Evolutionary conservation across 805 yeast species (phyloP).

Genomic region (Kluyveromyces nonfermentans): DNA sequence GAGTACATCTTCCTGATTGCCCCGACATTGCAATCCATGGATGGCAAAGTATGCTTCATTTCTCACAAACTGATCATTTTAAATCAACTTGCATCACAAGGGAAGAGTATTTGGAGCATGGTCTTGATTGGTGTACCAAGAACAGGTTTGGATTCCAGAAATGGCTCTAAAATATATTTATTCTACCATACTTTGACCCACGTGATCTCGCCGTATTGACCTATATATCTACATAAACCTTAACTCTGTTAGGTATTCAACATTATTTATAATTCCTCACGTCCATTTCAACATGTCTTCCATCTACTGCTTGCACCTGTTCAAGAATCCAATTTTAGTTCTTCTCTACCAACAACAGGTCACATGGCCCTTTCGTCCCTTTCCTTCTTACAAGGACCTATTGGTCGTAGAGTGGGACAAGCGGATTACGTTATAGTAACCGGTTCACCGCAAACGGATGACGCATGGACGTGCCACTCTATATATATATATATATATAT

Average conservation of each 20-base stretch:
- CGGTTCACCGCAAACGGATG: background rate
- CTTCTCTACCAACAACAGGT: background rate
- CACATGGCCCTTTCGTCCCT: background rate
- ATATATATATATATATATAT: too few species aligned
- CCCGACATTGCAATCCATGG: conserved; percentile 37
- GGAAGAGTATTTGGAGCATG: conserved; percentile 81
- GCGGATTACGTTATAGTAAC: background rate
- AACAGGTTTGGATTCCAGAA: conserved; percentile 35
- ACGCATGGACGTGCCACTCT: too few species aligned
- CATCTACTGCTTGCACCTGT: too few species aligned
- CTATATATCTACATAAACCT: too few species aligned
- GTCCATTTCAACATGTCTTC: too few species aligned
- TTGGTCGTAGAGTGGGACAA: background rate
- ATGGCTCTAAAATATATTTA: conserved; percentile 26
- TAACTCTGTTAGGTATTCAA: too few species aligned
- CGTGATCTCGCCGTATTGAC: too few species aligned
- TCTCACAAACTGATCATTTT: conserved; percentile 34
- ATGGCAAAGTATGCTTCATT: conserved; percentile 47
- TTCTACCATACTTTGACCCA: too few species aligned
- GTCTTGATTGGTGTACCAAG: conserved; percentile 39
- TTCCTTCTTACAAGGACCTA: background rate
- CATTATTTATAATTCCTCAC: too few species aligned
- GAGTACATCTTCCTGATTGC: conserved; percentile 30
- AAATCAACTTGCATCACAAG: conserved; percentile 54
- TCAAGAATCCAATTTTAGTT: background rate